Evolutionary conservation across 345 rosid species (phyloP).

Genomic region (Mallotus nudiflorus): DNA sequence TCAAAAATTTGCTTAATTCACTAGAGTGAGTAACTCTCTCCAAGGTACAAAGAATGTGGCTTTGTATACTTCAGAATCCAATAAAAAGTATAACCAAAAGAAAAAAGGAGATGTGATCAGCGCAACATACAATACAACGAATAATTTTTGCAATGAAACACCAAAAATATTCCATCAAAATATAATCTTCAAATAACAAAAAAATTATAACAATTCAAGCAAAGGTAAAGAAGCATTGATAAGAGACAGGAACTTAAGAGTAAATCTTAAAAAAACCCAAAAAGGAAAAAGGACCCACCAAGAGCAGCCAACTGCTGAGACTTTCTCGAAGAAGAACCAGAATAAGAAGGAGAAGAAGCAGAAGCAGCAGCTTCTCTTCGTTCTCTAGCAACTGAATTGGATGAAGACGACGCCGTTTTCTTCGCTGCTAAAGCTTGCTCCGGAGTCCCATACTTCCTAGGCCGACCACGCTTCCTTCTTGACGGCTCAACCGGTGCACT

Average conservation of each 20-base stretch:
- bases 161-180: too few species aligned
- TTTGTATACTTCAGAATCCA: too few species aligned
- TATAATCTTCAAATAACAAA: too few species aligned
- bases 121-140: background rate
- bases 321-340: slow-evolving; percentile 18
- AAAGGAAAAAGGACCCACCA: slow-evolving; percentile 10
- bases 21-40: too few species aligned
- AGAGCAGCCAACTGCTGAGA: slow-evolving; percentile 23
- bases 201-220: background rate
- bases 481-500: slow-evolving; percentile 56
- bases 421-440: slow-evolving; percentile 89
- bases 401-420: slow-evolving; percentile 50
- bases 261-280: too few species aligned
- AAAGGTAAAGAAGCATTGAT: background rate
- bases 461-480: slow-evolving; percentile 87
- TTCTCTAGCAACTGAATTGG: slow-evolving; percentile 11
- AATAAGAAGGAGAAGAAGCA: slow-evolving; percentile 17
- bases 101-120: too few species aligned
- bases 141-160: background rate
- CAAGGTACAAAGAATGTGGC: too few species aligned
- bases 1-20: too few species aligned
- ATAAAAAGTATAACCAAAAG: too few species aligned
- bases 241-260: background rate
- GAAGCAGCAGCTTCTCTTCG: slow-evolving; percentile 16
- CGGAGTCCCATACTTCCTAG: slow-evolving; percentile 93